Evolutionary conservation across 2,329 filamentous ascomycete species (phyloP), one percentile per base, ranked within the genome.

Genomic region (Scedosporium apiospermum): DNA sequence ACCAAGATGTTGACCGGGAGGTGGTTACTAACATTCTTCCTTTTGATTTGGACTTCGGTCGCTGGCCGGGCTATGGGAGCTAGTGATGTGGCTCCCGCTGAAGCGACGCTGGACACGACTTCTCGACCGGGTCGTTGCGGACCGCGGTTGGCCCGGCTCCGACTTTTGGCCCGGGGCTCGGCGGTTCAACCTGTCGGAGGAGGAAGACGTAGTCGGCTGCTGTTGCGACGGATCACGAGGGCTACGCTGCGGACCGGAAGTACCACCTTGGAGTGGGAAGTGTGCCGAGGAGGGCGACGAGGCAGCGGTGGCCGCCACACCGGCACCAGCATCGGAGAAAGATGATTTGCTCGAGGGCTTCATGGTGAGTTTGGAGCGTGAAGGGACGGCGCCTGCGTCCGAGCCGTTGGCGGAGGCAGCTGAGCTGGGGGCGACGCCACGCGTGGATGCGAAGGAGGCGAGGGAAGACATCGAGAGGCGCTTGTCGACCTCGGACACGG

Each of bases 61-160:
- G 67, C 87, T 89, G 66, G 88, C 89, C 6, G 88, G 88, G 69
- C 90, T 95, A 65, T 90, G 85, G 71, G 88, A 95, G 75, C 89
- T 95, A 46, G 88, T 85, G n/a, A 81, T 87, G 46, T 89, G 93
- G 73, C 90, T 95, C 26, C 86, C 88, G 69, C 91, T 96, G 68
- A 95, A 87, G 64, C 91, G 83, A 65, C 91, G 81, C 72, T 90
- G 89, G 21, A 80, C 85, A 69, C 83, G 80, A 70, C 90, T 91
- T 53, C 88, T 83, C 57, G 88, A 89, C 66, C 82, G 77, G 62
- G 81, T 80, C 9, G 80, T 80, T 64, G 81, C 80, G 14, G 77
- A 66, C 53, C 81, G 77, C 63, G 34, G 34, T 38, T 75, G 64
- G 38, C 34, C 55, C 42, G 51, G 27, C n/a, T 58, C 60, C 42